Evolutionary conservation across 1,284 basidiomycete genomes (phyloP), one percentile per base, ranked within the genome.

Genomic region (Melampsora americana): DNA sequence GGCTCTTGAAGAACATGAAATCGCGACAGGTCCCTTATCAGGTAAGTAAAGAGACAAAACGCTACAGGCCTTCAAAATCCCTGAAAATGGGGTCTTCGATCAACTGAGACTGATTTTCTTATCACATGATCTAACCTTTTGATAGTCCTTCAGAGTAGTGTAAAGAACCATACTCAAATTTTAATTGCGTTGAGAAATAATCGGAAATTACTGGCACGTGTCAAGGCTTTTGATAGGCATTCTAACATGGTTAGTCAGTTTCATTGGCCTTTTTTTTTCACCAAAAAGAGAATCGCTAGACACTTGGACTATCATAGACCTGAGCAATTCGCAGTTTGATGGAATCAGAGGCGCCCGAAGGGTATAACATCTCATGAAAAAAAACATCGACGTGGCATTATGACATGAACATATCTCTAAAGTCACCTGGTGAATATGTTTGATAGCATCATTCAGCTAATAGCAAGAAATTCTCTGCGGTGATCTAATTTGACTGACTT

Each of bases 211-310:
- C 87, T 99, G 77, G 96, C 93, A 56, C 89, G 95, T 77, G 95
- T 99, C 77, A 99, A 99, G 84, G 96, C 96, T 0, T 99, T 99
- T 84, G 96, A 99, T 84, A 87, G 96, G 82, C 96, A 99, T 84
- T 92, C 92, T 80, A 99, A 99, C 83, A 98, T 99, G 95, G 96
- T 92, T 79, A 73, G 88, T 83, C 9, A 61, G 28, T 42, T 56
- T 26, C 67, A 35, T 66, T 26, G 16, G n/a, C n/a, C n/a, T n/a
- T 30, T 48, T 69, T 66, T 48, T 56, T 28, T 56, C 23, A 18
- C 4, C 35, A 18, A 35, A 39, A 50, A 56, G 26, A 14, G 56
- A 62, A 62, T 44, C 18, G 20, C 42, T 48, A 30, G 23, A 18
- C 20, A 30, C 32, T 64, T n/a, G 26, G 48, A 46, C 23, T 20